phyloP scores from a whole-genome alignment of 2,329 filamentous ascomycete species.

The Plenodomus tracheiphilus region DNA sequence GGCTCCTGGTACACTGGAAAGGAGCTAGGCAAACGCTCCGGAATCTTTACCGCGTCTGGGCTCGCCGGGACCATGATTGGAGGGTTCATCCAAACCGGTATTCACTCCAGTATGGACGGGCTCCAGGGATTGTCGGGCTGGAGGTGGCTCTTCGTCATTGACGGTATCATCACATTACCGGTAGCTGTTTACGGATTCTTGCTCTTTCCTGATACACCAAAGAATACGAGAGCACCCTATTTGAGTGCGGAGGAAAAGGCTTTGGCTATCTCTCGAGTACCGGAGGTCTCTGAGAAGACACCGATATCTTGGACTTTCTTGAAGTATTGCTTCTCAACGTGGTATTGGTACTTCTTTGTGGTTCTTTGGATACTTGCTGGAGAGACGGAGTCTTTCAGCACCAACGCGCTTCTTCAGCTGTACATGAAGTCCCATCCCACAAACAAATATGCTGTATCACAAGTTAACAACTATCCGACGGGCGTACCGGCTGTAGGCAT shows the following conservation, averaged over 20 bases:
- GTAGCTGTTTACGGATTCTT: constrained; percentile 60
- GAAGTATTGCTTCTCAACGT: constrained; percentile 60
- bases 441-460: constrained; percentile 51
- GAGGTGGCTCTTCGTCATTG: constrained; percentile 53
- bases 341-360: constrained; percentile 69
- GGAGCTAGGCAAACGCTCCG: constrained; percentile 65
- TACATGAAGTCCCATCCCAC: constrained; percentile 55
- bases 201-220: constrained; percentile 51
- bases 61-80: constrained; percentile 65
- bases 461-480: constrained; percentile 59
- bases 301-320: constrained; percentile 56
- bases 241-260: constrained; percentile 46
- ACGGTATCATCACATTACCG: constrained; percentile 61
- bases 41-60: constrained; percentile 64
- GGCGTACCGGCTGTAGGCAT: constrained; percentile 58
- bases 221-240: constrained; percentile 49
- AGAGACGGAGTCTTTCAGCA: constrained; percentile 71
- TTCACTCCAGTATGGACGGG: constrained; percentile 51
- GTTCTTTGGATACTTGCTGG: constrained; percentile 71
- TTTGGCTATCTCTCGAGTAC: constrained; percentile 51
- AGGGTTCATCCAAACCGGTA: constrained; percentile 64
- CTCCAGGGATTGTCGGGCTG: constrained; percentile 57
- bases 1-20: constrained; percentile 64
- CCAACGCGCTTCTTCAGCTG: constrained; percentile 61
- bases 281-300: constrained; percentile 48